Conservation (phyloP, 371 early-diverging fungal genomes). For the Mucor mucedo region DNA sequence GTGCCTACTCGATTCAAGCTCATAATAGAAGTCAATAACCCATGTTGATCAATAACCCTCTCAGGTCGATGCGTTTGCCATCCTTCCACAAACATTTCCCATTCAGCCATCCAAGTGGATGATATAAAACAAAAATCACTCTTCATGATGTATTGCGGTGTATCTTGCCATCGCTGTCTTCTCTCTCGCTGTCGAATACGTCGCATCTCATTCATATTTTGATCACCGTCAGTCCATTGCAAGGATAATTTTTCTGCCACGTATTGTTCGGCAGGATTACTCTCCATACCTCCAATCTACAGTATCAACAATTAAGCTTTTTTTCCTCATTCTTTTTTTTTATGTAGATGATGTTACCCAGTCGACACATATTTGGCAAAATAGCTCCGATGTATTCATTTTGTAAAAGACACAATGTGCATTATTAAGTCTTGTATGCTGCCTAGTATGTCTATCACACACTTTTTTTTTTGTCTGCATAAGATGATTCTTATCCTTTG, state of each 20-base stretch:
- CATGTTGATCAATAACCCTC: constrained; percentile 13
- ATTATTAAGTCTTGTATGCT: constrained; percentile 16
- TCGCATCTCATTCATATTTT: neutral
- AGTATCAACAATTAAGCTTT: neutral
- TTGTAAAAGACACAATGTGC: constrained; percentile 36
- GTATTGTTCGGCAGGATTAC: constrained; percentile 37
- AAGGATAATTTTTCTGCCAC: constrained; percentile 11
- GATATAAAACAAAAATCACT: constrained; percentile 28
- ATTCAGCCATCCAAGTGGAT: constrained; percentile 33
- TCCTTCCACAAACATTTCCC: constrained; percentile 46
- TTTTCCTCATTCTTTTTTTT: constrained; percentile 3
- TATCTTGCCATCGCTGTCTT: constrained; percentile 33
- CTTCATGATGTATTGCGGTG: constrained; percentile 27
- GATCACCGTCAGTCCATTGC: constrained; percentile 6
- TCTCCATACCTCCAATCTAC: constrained; percentile 31
- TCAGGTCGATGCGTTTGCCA: constrained; percentile 28
- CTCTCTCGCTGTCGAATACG: constrained; percentile 28
- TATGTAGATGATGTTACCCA: constrained; percentile 23
- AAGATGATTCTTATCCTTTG: too few species aligned
- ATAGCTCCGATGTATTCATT: constrained; percentile 35
- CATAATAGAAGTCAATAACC: neutral
- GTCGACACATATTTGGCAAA: constrained; percentile 38
- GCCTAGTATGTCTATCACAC: constrained; percentile 42
- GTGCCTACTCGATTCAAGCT: constrained; percentile 1
- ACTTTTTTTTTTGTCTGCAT: constrained; percentile 15